Conservation (phyloP, 805 yeast species). For the Pichia gijzeniarum region DNA sequence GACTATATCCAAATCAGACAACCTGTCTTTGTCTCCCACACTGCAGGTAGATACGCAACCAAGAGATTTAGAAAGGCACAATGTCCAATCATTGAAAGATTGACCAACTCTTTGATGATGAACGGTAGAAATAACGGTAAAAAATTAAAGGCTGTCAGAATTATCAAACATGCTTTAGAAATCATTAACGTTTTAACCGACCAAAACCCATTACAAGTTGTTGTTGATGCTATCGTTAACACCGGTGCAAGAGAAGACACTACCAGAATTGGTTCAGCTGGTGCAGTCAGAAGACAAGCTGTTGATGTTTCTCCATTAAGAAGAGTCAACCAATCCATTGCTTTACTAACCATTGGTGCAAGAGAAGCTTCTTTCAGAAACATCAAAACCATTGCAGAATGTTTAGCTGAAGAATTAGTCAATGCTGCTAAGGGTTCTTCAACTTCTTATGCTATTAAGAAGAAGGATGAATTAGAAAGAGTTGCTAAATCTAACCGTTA, state of each 20-base stretch:
- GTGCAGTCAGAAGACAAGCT: constrained; percentile 99
- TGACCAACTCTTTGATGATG: constrained; percentile 99
- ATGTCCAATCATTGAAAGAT: constrained; percentile 98
- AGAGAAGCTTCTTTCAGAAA: constrained; percentile 99
- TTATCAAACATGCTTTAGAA: constrained; percentile 98
- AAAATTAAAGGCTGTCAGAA: constrained; percentile 99
- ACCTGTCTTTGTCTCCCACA: constrained; percentile 97
- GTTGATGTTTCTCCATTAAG: constrained; percentile 99
- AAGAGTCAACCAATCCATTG: constrained; percentile 99
- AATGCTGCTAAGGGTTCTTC: constrained; percentile 99
- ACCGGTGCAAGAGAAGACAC: constrained; percentile 99
- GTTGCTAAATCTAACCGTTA: constrained; percentile 99
- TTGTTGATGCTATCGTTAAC: constrained; percentile 99
- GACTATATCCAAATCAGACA: constrained; percentile 97
- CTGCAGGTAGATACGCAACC: constrained; percentile 99
- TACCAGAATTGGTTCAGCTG: constrained; percentile 99
- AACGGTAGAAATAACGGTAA: constrained; percentile 99
- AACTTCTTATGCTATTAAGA: constrained; percentile 99
- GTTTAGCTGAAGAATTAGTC: constrained; percentile 99
- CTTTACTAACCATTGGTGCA: constrained; percentile 97
- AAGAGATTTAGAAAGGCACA: constrained; percentile 99
- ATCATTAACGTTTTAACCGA: constrained; percentile 96
- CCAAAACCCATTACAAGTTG: constrained; percentile 98
- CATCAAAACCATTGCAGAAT: constrained; percentile 99
- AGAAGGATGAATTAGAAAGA: constrained; percentile 99